Evolutionary conservation across 192 early-diverging fungal species (phyloP).

Genomic region (Coemansia sp.): DNA sequence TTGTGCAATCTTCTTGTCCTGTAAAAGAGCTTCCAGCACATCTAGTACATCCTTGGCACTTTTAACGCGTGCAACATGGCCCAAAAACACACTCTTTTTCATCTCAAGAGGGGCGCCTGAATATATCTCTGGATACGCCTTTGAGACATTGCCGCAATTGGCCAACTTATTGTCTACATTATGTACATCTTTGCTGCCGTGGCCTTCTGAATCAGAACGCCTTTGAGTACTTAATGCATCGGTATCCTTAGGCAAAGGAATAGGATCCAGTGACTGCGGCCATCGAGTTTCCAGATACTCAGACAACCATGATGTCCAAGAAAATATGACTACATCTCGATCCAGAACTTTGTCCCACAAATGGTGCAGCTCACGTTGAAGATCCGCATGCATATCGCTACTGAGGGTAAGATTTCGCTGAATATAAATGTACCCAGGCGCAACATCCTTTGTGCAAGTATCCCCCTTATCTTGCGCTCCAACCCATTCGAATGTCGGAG

Average conservation of each 20-base stretch:
- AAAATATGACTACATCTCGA: slow-evolving; percentile 42
- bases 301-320: slow-evolving; percentile 46
- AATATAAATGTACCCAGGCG: slow-evolving; percentile 31
- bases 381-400: slow-evolving; percentile 20
- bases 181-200: background rate
- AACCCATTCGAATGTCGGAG: slow-evolving; percentile 52
- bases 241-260: slow-evolving; percentile 32
- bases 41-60: slow-evolving; percentile 60
- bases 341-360: slow-evolving; percentile 37
- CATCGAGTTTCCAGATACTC: slow-evolving; percentile 37
- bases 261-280: slow-evolving; percentile 42
- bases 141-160: background rate
- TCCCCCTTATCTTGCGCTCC: slow-evolving; percentile 20
- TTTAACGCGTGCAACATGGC: slow-evolving; percentile 67
- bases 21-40: slow-evolving; percentile 52
- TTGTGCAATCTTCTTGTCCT: slow-evolving; percentile 75
- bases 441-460: background rate
- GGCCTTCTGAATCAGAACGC: background rate
- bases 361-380: slow-evolving; percentile 23
- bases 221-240: background rate
- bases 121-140: slow-evolving; percentile 48
- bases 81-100: slow-evolving; percentile 84
- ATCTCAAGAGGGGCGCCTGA: slow-evolving; percentile 66
- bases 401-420: slow-evolving; percentile 29
- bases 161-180: background rate